Conservation (phyloP, 2,329 filamentous ascomycete species). For the Sporothrix variecibatus region DNA sequence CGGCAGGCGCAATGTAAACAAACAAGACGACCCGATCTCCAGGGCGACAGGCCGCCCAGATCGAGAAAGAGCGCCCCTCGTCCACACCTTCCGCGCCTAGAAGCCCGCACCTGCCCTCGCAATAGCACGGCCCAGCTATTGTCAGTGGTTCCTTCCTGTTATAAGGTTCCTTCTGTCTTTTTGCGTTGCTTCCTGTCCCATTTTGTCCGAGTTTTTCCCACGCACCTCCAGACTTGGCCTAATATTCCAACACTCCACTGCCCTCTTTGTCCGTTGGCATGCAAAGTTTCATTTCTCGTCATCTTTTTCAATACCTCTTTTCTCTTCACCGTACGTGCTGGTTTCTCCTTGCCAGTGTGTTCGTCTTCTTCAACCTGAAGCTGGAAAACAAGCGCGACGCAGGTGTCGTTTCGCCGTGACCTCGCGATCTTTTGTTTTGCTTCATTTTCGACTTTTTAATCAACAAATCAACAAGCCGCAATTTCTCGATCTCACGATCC, state of each 20-base stretch:
- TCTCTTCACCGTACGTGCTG: conserved; percentile 3
- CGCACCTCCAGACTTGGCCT: conserved; percentile 8
- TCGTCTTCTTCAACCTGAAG: background rate
- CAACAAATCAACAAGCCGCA: background rate
- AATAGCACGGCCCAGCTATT: conserved; percentile 20
- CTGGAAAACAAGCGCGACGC: conserved; percentile 14
- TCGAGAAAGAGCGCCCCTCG: conserved; percentile 29
- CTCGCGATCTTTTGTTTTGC: conserved; percentile 20
- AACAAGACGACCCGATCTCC: conserved; percentile 33
- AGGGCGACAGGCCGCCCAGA: conserved; percentile 30
- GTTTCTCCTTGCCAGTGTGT: background rate
- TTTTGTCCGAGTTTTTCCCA: conserved; percentile 16
- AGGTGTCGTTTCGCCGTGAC: conserved; percentile 19
- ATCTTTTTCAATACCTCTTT: conserved; percentile 19
- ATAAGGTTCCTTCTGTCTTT: background rate
- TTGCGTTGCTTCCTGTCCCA: background rate
- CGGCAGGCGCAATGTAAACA: conserved; percentile 31
- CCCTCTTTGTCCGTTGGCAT: conserved; percentile 26
- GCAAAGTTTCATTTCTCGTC: conserved; percentile 26
- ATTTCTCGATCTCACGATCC: background rate
- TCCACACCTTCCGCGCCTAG: conserved; percentile 19
- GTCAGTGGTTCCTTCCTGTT: background rate
- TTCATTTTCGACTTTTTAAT: conserved; percentile 15
- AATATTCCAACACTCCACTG: conserved; percentile 13
- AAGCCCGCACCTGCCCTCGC: conserved; percentile 19